Percentiles rank a stretch among this genome's conserved stretches.
phyloP scores from a whole-genome alignment of 352 stramenopile species.

The Phytopythium aichiense region DNA sequence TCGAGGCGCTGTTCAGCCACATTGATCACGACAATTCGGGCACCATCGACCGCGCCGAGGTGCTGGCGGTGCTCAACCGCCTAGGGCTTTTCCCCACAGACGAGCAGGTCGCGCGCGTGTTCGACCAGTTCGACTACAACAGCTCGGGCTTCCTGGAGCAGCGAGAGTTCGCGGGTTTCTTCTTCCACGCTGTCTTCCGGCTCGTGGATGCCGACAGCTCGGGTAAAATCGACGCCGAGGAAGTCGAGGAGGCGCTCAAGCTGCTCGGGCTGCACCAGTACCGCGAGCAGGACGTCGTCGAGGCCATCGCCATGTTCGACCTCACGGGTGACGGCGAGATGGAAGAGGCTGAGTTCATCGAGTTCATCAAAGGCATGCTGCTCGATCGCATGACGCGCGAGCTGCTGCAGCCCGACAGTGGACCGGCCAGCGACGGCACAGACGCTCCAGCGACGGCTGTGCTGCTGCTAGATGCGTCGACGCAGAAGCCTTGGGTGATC shows the following conservation, averaged over 20 bases:
- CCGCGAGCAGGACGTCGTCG: slow-evolving; percentile 54
- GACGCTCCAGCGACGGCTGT: slow-evolving; percentile 16
- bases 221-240: slow-evolving; percentile 71
- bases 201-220: slow-evolving; percentile 71
- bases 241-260: slow-evolving; percentile 70
- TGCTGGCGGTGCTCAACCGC: slow-evolving; percentile 60
- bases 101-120: slow-evolving; percentile 39
- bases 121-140: slow-evolving; percentile 55
- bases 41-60: slow-evolving; percentile 42
- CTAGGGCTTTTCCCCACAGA: slow-evolving; percentile 56
- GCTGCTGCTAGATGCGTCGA: slow-evolving; percentile 42
- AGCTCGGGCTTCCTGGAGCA: slow-evolving; percentile 39
- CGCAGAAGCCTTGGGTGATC: slow-evolving; percentile 60
- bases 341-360: slow-evolving; percentile 78
- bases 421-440: slow-evolving; percentile 2
- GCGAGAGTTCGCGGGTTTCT: slow-evolving; percentile 60
- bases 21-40: slow-evolving; percentile 67
- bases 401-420: slow-evolving; percentile 20
- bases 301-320: slow-evolving; percentile 67
- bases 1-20: slow-evolving; percentile 62
- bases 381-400: slow-evolving; percentile 58
- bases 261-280: slow-evolving; percentile 61
- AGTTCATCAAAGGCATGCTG: slow-evolving; percentile 70
- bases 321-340: slow-evolving; percentile 76
- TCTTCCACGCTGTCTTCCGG: slow-evolving; percentile 74